Base-by-base conservation (phyloP, 2,329 filamentous ascomycete genomes). In the Leptographium lundbergii region DNA sequence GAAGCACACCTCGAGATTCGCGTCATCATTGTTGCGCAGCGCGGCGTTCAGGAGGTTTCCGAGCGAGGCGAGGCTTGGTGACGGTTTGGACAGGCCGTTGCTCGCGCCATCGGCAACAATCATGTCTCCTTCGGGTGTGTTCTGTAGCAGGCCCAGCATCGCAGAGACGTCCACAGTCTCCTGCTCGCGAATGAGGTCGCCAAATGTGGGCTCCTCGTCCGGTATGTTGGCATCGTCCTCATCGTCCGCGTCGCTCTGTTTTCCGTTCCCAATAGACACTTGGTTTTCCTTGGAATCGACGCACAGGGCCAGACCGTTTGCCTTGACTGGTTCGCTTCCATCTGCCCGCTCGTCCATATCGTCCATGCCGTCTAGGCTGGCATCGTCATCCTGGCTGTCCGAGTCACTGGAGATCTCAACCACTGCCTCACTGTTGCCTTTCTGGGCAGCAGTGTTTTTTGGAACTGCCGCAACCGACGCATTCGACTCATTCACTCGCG, bases 1-100 rank as follows among this genome's bases (percentile, higher is more conserved):
- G 67, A 99, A 83, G 73, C 92, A 97, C 0, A 89, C 91, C 76
- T 97, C 92, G 66, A 99, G 85, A 57, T 96, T 86, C 63, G 87
- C 85, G 62, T 82, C 81, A 74, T 99, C 94, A 73, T 96, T 94
- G 62, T 91, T 96, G 67, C 87, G 88, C 59, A 99, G 85, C 6
- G 94, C 90, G 72, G 97, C 92, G 17, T 91, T 86, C 61, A 99
- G 85, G n/a, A 96, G 90, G 6, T 90, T 96, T 54, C 88, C 87
- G 56, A 99, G 82, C 7, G 92, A 96, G 22, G 62, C 56, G 13
- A 63, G 60, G 22, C 14, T 56, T 1, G 58, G 51, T 2, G 39
- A 17, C 3, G 19, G 73, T 72, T 53, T 68, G 67, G 4, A 22
- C 3, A 54, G 24, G 13, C 25, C 17, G 36, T 29, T 24, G 42